These are phyloP conservation scores for Claviceps monticola DNA, from an alignment of 2,329 filamentous ascomycete genomes.

Conservation along the genomic window DNA sequence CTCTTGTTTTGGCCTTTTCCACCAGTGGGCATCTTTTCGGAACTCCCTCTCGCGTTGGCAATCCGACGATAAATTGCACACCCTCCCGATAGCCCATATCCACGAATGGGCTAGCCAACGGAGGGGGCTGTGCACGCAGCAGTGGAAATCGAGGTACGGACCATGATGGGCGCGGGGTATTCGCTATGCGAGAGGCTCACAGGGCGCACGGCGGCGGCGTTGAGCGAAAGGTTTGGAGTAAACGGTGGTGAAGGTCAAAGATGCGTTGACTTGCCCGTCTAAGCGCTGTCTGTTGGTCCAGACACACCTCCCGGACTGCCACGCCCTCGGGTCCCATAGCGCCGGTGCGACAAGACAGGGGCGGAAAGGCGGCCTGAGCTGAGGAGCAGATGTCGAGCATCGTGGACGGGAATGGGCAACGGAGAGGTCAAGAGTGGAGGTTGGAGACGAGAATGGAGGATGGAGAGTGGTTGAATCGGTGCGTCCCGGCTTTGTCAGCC, in stretches of 20 bases:
- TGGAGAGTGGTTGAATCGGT: too few relatives aligned
- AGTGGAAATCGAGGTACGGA: background rate
- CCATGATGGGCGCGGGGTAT: background rate
- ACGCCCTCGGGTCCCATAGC: background rate
- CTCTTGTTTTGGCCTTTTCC: too few relatives aligned
- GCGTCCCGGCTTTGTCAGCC: too few relatives aligned
- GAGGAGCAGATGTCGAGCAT: background rate
- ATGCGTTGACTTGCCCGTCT: background rate
- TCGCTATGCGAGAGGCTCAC: background rate
- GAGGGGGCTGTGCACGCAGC: background rate
- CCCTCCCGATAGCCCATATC: background rate
- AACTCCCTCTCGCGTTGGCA: too few relatives aligned
- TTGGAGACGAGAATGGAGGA: background rate
- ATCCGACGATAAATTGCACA: background rate
- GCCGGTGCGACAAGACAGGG: background rate
- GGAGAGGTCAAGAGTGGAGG: background rate
- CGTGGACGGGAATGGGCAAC: too few relatives aligned
- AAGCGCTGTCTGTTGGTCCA: background rate
- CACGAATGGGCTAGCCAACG: background rate
- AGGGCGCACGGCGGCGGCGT: background rate
- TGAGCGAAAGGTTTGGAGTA: background rate
- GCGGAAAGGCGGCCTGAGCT: conserved; percentile 1
- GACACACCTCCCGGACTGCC: too few relatives aligned
- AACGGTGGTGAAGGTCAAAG: conserved; percentile 1
- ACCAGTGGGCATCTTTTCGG: too few relatives aligned